Percentiles rank a stretch among this genome's conserved stretches.
Evolutionary conservation across 257 asterid species (phyloP).

Genomic region (Primulina eburnea): DNA sequence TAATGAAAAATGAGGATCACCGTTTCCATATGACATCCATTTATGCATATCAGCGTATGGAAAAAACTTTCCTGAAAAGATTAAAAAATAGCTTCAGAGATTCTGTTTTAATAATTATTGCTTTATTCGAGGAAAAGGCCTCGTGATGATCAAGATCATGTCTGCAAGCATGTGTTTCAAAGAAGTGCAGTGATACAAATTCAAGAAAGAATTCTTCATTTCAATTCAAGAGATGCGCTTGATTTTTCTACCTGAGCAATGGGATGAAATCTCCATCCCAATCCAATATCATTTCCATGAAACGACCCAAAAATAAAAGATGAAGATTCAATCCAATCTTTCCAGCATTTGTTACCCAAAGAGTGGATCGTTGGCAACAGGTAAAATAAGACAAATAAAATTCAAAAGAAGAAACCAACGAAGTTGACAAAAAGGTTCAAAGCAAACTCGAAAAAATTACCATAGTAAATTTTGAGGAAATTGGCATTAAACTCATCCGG

Average conservation of each 20-base stretch:
- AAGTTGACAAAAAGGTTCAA: background rate
- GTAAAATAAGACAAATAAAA: slow-evolving; percentile 2
- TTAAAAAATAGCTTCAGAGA: slow-evolving; percentile 16
- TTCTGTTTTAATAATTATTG: background rate
- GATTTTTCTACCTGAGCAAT: background rate
- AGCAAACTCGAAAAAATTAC: slow-evolving; percentile 27
- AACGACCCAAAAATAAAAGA: background rate
- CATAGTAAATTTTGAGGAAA: slow-evolving; percentile 71
- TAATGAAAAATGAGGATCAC: slow-evolving; percentile 34
- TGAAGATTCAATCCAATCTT: background rate
- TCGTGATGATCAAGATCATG: background rate
- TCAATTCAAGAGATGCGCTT: background rate
- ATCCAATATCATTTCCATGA: background rate
- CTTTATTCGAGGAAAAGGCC: background rate
- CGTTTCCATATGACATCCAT: slow-evolving; percentile 93
- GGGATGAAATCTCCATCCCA: background rate
- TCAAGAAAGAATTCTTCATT: background rate
- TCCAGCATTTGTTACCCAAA: background rate
- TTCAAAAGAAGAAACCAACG: slow-evolving; percentile 2
- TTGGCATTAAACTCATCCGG: slow-evolving; percentile 61
- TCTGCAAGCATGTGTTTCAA: background rate
- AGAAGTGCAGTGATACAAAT: background rate
- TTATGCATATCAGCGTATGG: slow-evolving; percentile 75
- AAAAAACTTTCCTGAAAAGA: slow-evolving; percentile 67
- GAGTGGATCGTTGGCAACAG: background rate